Evolutionary conservation across 306 rosid genomes (phyloP).

Genomic region (Abrus pulchellus): DNA sequence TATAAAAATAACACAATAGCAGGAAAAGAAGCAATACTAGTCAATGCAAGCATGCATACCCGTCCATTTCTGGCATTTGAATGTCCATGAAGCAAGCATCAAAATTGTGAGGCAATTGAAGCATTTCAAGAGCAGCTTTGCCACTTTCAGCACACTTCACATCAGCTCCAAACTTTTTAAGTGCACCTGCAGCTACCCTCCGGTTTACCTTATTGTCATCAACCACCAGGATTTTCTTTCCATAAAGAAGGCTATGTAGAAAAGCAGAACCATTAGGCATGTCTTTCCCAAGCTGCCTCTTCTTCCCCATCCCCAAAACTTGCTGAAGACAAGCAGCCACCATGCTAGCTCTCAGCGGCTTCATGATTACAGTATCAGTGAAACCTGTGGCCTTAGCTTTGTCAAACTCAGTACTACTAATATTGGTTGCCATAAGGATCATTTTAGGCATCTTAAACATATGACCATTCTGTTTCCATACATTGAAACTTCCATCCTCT

Average conservation of each 20-base stretch:
- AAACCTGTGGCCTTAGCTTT: slow-evolving; percentile 76
- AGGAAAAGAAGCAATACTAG: slow-evolving; percentile 48
- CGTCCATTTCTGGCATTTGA: slow-evolving; percentile 99
- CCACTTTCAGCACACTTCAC: slow-evolving; percentile 94
- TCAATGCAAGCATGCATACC: slow-evolving; percentile 59
- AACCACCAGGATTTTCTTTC: slow-evolving; percentile 86
- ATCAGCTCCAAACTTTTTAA: slow-evolving; percentile 88
- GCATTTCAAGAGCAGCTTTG: slow-evolving; percentile 84
- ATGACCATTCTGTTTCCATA: slow-evolving; percentile 65
- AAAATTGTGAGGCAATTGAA: slow-evolving; percentile 81
- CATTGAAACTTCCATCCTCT: slow-evolving; percentile 63
- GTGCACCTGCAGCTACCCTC: slow-evolving; percentile 94
- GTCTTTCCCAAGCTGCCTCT: slow-evolving; percentile 70
- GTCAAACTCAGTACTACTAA: slow-evolving; percentile 63
- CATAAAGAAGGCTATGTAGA: slow-evolving; percentile 73
- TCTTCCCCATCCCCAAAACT: slow-evolving; percentile 77
- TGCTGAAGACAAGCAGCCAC: slow-evolving; percentile 98
- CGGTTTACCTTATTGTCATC: slow-evolving; percentile 91
- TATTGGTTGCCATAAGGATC: slow-evolving; percentile 85
- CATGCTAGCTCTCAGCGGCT: slow-evolving; percentile 92
- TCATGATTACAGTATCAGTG: slow-evolving; percentile 87
- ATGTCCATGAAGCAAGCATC: slow-evolving; percentile 99
- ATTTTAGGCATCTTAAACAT: slow-evolving; percentile 64
- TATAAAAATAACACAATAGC: neutral
- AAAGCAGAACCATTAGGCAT: slow-evolving; percentile 61